Evolutionary conservation across 1,284 basidiomycete species (phyloP).

Genomic region (Leccinum griseonigrum): DNA sequence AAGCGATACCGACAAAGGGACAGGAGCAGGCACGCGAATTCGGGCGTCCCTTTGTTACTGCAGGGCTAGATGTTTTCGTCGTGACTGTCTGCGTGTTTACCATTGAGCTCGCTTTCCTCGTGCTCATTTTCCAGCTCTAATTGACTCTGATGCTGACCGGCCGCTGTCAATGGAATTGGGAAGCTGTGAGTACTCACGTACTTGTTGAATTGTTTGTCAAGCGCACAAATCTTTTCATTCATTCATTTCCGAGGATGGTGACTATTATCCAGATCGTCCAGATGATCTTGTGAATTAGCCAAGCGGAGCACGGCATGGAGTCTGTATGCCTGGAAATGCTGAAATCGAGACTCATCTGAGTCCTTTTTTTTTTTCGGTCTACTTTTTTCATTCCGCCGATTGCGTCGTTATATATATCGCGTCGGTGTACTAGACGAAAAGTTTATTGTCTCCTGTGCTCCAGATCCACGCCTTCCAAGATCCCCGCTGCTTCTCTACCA

Average conservation of each 20-base stretch:
- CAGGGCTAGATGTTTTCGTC: slow-evolving; percentile 68
- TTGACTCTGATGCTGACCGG: slow-evolving; percentile 5
- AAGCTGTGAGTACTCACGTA: slow-evolving; percentile 4
- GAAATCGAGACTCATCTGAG: neutral
- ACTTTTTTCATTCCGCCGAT: neutral
- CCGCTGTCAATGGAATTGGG: slow-evolving; percentile 11
- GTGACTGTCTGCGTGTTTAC: slow-evolving; percentile 61
- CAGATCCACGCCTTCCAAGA: slow-evolving; percentile 21
- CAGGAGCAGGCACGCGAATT: slow-evolving; percentile 60
- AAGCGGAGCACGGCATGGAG: slow-evolving; percentile 8
- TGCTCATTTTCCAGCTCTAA: slow-evolving; percentile 46
- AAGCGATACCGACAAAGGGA: slow-evolving; percentile 46
- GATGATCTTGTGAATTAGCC: slow-evolving; percentile 18
- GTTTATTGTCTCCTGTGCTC: slow-evolving; percentile 8
- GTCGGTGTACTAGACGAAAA: slow-evolving; percentile 1
- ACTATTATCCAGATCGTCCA: slow-evolving; percentile 3
- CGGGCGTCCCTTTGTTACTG: slow-evolving; percentile 77
- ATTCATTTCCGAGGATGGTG: neutral
- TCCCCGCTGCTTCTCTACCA: slow-evolving; percentile 18
- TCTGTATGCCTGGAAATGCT: neutral
- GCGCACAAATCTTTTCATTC: neutral
- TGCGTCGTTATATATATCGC: neutral
- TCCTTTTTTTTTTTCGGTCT: neutral
- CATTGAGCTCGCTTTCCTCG: slow-evolving; percentile 64
- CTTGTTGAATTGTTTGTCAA: neutral